Base-by-base conservation (phyloP, 139 green algal genomes). In the Tetradesmus obliquus region DNA sequence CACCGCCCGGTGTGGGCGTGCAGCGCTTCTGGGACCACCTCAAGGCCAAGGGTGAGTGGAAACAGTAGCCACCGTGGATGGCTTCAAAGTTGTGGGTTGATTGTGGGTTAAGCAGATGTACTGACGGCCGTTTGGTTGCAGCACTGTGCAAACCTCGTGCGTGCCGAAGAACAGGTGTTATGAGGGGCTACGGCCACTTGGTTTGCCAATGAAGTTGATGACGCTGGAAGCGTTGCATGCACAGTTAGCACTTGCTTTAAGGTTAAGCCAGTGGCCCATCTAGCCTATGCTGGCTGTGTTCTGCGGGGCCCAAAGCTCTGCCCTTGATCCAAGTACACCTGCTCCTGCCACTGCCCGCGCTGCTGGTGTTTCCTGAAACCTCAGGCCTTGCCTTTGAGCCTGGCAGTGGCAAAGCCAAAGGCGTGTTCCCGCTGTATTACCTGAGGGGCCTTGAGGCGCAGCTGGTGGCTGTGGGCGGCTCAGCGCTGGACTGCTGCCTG, bases 401-500 rank as follows among this genome's bases (percentile, higher is more conserved):
- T 19, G 58, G 57, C 55, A 79, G 83, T 22, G 58, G 83, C 83
- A 76, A 79, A 57, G 55, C 57, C 57, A 76, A 79, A 19, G 83
- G 83, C 55, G 83, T 88, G 57, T 79, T 88, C 79, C 83, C 83
- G 3, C 83, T 88, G 57, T 88, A 79, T 8, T 88, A 58, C 22
- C 83, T 88, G 22, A 20, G 57, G 8, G 83, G 57, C 20, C 55
- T 88, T 17, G 83, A 88, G 22, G 57, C 58, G 22, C 55, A 79
- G 57, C 20, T 88, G 57, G 22, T 88, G 55, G 83, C 83, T 2
- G 6, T 88, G 79, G 83, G 55, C 20, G 22, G 10, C 57, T 88
- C 83, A 88, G 55, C 55, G 13, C 57, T 88, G 57, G 83, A 88
- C 57, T 88, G 83, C 57, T 88, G 83, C 57, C 58, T 88, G 55